phyloP scores from a whole-genome alignment of 495 filamentous ascomycete species.

The Xylaria cubensis region DNA sequence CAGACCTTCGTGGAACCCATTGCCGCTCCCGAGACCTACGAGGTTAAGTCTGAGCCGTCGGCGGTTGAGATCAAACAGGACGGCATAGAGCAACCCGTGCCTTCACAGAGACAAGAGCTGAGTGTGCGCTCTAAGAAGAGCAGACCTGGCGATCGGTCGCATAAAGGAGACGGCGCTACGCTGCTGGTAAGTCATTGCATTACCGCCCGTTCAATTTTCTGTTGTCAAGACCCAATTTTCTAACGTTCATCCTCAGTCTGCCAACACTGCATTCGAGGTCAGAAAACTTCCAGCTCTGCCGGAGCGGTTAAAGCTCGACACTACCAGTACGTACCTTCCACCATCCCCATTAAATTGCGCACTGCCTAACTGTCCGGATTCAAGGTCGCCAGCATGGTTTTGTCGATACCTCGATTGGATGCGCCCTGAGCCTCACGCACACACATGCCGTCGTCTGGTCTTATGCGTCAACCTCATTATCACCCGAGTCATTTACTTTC shows the following conservation, averaged over 20 bases:
- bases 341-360: constrained; percentile 27
- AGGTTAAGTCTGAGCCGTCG: constrained; percentile 53
- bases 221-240: constrained; percentile 5
- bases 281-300: constrained; percentile 83
- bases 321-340: constrained; percentile 58
- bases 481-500: constrained; percentile 76
- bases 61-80: constrained; percentile 52
- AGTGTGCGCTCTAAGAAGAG: constrained; percentile 66
- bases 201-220: neutral
- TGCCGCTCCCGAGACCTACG: constrained; percentile 52
- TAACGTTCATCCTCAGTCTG: constrained; percentile 64
- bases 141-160: constrained; percentile 61
- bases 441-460: constrained; percentile 87
- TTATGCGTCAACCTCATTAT: constrained; percentile 69
- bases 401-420: constrained; percentile 68
- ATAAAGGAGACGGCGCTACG: constrained; percentile 66
- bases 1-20: constrained; percentile 58
- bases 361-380: constrained; percentile 34
- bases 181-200: constrained; percentile 61
- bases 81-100: constrained; percentile 49
- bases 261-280: constrained; percentile 85
- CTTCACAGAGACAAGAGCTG: constrained; percentile 55
- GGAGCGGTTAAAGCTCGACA: constrained; percentile 68
- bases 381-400: constrained; percentile 67
- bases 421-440: constrained; percentile 80